Base-by-base conservation (phyloP, 2,329 filamentous ascomycete species). In the Aspergillus udagawae region DNA sequence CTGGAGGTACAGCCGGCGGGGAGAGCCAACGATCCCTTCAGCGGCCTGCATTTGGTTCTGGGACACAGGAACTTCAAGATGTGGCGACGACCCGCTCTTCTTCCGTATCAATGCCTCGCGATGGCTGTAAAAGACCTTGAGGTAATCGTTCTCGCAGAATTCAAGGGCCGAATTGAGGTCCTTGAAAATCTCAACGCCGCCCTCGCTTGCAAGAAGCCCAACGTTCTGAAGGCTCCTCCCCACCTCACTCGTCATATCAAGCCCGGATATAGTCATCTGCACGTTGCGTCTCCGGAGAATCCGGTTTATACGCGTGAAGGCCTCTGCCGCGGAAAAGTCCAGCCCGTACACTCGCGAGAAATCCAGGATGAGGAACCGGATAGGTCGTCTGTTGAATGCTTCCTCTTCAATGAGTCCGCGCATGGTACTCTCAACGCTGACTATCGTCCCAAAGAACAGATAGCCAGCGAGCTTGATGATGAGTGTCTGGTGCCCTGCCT, bases 361-460 rank as follows among this genome's bases (percentile, higher is more conserved):
- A 70, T 99, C 94, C 42, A 99, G 80, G 20, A 99, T 85, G 45
- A 99, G 80, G 71, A 92, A 99, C 63, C 91, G 88, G 70, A 97
- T 94, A 0, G 93, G 92, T 53, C 87, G 83, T 62, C 85, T 79
- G 27, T 80, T 79, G 70, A 97, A 97, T 2, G 86, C 83, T 60
- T 93, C 87, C 29, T 96, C 91, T 28, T 92, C 87, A 49, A 97
- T 87, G 32, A 97, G 78, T 3, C 82, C 85, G 23, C 92, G 85
- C 60, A 97, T 92, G 62, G 89, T 89, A 61, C 91, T 89, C 73
- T 99, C 94, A 0, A 99, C 93, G 50, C 91, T 91, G 53, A 97
- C 93, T 63, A 99, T 96, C 2, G 92, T 97, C 17, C 94, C 94
- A 65, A 99, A 99, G 80, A 99, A 99, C n/a, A 99, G 83, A 69